Percentiles rank a stretch among this genome's conserved stretches.
Conservation (phyloP, 2,329 filamentous ascomycete genomes). For the Falciphora oryzae region DNA sequence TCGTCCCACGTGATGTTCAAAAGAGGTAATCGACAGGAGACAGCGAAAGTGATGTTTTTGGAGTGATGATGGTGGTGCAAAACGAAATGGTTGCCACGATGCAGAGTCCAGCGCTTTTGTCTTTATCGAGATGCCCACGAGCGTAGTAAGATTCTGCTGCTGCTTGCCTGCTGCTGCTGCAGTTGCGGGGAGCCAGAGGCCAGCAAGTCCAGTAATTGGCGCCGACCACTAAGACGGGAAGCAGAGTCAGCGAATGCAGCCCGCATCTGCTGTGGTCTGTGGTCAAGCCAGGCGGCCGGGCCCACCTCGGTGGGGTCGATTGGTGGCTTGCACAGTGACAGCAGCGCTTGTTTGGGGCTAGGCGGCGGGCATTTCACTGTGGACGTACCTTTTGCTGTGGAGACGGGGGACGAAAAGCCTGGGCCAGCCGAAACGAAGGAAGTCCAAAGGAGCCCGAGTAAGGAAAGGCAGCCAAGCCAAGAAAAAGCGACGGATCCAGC, state of each 20-base stretch:
- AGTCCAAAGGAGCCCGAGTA: conserved; percentile 1
- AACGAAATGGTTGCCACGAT: neutral
- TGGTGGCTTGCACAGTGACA: neutral
- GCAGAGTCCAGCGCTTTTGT: neutral
- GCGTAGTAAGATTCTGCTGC: neutral
- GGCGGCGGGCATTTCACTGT: neutral
- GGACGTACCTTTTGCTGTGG: neutral
- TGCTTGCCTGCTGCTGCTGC: neutral
- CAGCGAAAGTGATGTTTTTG: neutral
- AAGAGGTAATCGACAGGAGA: neutral
- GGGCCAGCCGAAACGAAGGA: neutral
- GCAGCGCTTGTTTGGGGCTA: neutral
- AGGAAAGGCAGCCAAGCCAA: conserved; percentile 1
- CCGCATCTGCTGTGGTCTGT: neutral
- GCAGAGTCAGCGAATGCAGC: neutral
- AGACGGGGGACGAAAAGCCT: too few species aligned
- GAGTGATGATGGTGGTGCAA: neutral
- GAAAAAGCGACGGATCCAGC: neutral
- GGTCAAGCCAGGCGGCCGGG: too few species aligned
- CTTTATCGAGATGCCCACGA: neutral
- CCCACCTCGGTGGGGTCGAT: neutral
- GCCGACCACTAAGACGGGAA: neutral
- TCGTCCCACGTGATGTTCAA: neutral
- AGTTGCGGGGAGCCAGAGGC: neutral
- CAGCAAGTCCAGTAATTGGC: neutral